A percentile compares a stretch with the other conserved stretches of the same genome.
These are phyloP conservation scores for Penicillium corylophilum DNA, from an alignment of 2,329 filamentous ascomycete species.

Conservation along the genomic window DNA sequence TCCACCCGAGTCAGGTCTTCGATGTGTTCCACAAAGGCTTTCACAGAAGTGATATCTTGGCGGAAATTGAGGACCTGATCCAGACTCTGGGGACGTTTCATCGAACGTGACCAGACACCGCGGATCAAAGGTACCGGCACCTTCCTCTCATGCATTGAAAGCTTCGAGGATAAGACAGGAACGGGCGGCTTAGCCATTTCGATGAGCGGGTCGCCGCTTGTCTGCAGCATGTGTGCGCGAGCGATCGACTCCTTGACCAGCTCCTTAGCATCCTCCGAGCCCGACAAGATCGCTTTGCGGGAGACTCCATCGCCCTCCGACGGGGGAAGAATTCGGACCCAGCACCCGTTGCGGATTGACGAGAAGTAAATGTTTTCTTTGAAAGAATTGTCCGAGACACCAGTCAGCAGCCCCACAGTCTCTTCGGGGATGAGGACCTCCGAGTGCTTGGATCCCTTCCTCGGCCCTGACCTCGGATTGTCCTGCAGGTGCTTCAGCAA, in stretches of 20 bases:
- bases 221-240: slow-evolving; percentile 24
- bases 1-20: slow-evolving; percentile 32
- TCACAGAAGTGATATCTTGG: slow-evolving; percentile 29
- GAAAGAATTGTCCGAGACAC: slow-evolving; percentile 28
- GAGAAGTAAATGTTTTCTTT: slow-evolving; percentile 41
- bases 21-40: slow-evolving; percentile 41
- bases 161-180: slow-evolving; percentile 32
- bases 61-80: slow-evolving; percentile 16
- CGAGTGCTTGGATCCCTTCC: slow-evolving; percentile 23
- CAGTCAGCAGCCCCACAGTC: slow-evolving; percentile 34
- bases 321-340: slow-evolving; percentile 37
- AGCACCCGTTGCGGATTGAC: slow-evolving; percentile 37
- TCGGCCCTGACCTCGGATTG: slow-evolving; percentile 12
- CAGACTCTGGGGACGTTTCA: not conserved
- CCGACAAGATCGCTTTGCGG: slow-evolving; percentile 37
- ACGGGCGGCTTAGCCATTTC: slow-evolving; percentile 28
- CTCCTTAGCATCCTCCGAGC: slow-evolving; percentile 34
- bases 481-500: slow-evolving; percentile 26
- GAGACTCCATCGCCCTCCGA: slow-evolving; percentile 29
- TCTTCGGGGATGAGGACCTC: slow-evolving; percentile 37
- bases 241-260: slow-evolving; percentile 30
- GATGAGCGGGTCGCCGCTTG: slow-evolving; percentile 28
- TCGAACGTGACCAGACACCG: slow-evolving; percentile 26
- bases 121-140: slow-evolving; percentile 30
- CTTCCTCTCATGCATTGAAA: slow-evolving; percentile 22